Conservation (phyloP, 2,329 filamentous ascomycete genomes). For the Fusarium torreyae region DNA sequence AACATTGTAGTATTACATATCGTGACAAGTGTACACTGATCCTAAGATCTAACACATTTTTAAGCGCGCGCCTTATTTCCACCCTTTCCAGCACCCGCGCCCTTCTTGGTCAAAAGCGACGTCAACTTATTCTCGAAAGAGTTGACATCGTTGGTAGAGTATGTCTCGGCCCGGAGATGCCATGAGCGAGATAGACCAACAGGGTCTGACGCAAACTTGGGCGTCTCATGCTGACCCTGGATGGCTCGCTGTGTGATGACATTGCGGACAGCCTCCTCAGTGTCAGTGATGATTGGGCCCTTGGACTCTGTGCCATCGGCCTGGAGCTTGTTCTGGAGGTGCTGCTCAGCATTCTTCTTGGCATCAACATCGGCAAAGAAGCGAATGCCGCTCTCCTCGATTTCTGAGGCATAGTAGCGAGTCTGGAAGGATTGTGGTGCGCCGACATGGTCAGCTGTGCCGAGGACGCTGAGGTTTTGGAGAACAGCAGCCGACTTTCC, state of each 20-base stretch:
- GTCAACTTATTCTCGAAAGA: slow-evolving; percentile 59
- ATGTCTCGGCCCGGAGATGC: slow-evolving; percentile 58
- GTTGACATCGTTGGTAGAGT: slow-evolving; percentile 53
- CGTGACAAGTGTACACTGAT: slow-evolving; percentile 50
- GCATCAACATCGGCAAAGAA: slow-evolving; percentile 49
- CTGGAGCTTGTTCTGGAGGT: slow-evolving; percentile 49
- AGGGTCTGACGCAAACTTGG: slow-evolving; percentile 54
- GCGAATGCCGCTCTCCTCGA: slow-evolving; percentile 47
- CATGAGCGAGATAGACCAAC: slow-evolving; percentile 55
- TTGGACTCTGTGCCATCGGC: slow-evolving; percentile 40
- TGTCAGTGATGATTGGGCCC: slow-evolving; percentile 51
- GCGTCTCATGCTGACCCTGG: slow-evolving; percentile 56
- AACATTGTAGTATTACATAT: slow-evolving; percentile 51
- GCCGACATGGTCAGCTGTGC: slow-evolving; percentile 55
- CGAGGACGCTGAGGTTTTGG: slow-evolving; percentile 56
- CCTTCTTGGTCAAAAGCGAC: slow-evolving; percentile 50
- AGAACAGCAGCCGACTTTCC: slow-evolving; percentile 55
- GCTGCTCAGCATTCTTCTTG: slow-evolving; percentile 52
- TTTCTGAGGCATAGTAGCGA: slow-evolving; percentile 53
- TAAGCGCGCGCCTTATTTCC: slow-evolving; percentile 48
- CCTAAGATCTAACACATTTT: slow-evolving; percentile 36
- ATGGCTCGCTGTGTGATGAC: slow-evolving; percentile 55
- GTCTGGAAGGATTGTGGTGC: slow-evolving; percentile 51
- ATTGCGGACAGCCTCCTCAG: slow-evolving; percentile 54
- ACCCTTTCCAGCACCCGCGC: slow-evolving; percentile 38